Percentiles rank a stretch among this genome's conserved stretches.
These are phyloP conservation scores for Boletus bicolor DNA, from an alignment of 768 basidiomycete genomes.

Conservation along the genomic window DNA sequence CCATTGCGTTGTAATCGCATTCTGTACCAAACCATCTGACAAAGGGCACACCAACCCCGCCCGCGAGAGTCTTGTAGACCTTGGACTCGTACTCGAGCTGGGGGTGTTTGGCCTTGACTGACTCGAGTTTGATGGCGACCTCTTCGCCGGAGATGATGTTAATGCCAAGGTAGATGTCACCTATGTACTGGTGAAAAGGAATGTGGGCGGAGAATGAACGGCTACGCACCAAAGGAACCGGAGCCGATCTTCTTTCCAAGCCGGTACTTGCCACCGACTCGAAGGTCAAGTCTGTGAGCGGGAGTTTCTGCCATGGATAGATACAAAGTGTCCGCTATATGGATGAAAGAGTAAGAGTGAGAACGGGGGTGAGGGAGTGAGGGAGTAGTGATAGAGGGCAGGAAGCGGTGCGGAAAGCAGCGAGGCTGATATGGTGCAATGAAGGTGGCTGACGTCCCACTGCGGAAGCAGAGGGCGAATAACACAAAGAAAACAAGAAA, in stretches of 20 bases:
- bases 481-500: neutral
- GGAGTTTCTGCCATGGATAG: conserved; percentile 69
- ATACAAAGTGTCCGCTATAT: conserved; percentile 10
- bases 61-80: conserved; percentile 96
- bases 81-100: conserved; percentile 98
- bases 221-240: conserved; percentile 86
- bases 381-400: conserved; percentile 22
- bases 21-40: conserved; percentile 94
- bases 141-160: conserved; percentile 99
- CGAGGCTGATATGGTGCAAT: conserved; percentile 29
- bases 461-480: conserved; percentile 5
- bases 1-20: conserved; percentile 99
- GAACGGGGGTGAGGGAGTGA: conserved; percentile 12
- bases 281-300: conserved; percentile 73
- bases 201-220: neutral
- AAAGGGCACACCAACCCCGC: conserved; percentile 98
- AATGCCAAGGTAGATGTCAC: conserved; percentile 98
- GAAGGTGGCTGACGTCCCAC: conserved; percentile 36
- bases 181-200: conserved; percentile 38
- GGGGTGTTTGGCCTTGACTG: conserved; percentile 99
- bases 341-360: conserved; percentile 10
- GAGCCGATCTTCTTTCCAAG: conserved; percentile 99
- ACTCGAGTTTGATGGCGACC: conserved; percentile 99
- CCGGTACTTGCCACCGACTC: conserved; percentile 93
- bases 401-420: conserved; percentile 31